A percentile compares a stretch with the other conserved stretches of the same genome.
These are phyloP conservation scores for Coniosporium tulheliwenetii DNA, from an alignment of 2,329 filamentous ascomycete species.

Conservation along the genomic window DNA sequence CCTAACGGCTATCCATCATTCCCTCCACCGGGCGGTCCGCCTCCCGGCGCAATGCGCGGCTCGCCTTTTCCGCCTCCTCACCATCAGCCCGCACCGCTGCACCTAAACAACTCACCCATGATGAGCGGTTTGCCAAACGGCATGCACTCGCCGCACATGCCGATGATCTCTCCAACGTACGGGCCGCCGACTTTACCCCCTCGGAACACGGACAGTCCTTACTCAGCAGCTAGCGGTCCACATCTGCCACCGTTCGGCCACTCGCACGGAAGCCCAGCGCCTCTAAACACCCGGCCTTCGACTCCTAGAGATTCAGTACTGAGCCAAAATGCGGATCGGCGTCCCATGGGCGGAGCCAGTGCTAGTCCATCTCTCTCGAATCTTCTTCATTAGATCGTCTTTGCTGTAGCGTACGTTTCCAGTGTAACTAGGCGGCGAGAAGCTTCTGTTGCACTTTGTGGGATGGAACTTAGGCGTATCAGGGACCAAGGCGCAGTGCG, in stretches of 20 bases:
- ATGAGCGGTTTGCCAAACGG: slow-evolving; percentile 12
- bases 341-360: slow-evolving; percentile 17
- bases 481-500: not conserved
- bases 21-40: slow-evolving; percentile 8
- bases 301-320: slow-evolving; percentile 5
- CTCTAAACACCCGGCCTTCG: not conserved
- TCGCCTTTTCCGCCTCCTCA: too few relatives aligned
- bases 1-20: slow-evolving; percentile 19
- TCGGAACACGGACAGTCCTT: slow-evolving; percentile 10
- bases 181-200: slow-evolving; percentile 11
- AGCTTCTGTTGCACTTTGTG: not conserved
- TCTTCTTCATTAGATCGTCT: slow-evolving; percentile 21
- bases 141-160: slow-evolving; percentile 20
- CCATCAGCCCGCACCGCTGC: too few relatives aligned
- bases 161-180: slow-evolving; percentile 20
- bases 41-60: too few relatives aligned
- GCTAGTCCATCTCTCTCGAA: slow-evolving; percentile 33
- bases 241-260: slow-evolving; percentile 4
- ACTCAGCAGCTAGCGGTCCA: slow-evolving; percentile 7
- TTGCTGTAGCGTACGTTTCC: not conserved
- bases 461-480: not conserved
- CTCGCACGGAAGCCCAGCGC: not conserved
- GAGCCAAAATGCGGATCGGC: slow-evolving; percentile 5
- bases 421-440: not conserved
- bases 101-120: too few relatives aligned